Conservation (phyloP, 2,329 filamentous ascomycete species). For the Teratosphaeria gauchensis region DNA sequence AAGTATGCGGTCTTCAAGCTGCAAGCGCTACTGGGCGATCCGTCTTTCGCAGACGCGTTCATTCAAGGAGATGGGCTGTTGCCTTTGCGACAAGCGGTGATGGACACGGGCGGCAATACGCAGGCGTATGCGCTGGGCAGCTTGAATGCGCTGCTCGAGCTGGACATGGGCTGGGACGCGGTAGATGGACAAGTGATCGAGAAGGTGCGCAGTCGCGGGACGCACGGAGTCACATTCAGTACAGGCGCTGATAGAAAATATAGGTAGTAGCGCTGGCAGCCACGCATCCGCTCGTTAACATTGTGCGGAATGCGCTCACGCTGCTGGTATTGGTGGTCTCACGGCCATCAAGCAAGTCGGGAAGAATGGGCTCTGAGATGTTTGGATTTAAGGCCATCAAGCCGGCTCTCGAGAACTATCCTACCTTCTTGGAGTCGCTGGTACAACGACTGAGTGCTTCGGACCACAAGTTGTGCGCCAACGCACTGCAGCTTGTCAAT, state of each 20-base stretch:
- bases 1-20: conserved; percentile 99
- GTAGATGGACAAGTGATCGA: conserved; percentile 64
- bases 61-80: conserved; percentile 79
- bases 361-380: conserved; percentile 47
- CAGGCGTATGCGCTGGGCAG: conserved; percentile 90
- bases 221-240: background rate
- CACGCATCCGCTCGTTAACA: conserved; percentile 91
- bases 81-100: conserved; percentile 70
- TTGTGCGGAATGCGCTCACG: conserved; percentile 91
- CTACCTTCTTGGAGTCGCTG: conserved; percentile 88
- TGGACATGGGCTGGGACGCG: conserved; percentile 96
- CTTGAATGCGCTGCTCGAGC: conserved; percentile 75
- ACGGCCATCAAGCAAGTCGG: conserved; percentile 52
- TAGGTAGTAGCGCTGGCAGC: conserved; percentile 86
- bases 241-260: background rate
- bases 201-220: conserved; percentile 39
- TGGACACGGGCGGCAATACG: conserved; percentile 83
- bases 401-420: conserved; percentile 81
- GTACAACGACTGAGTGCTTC: conserved; percentile 86
- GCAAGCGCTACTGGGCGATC: conserved; percentile 89
- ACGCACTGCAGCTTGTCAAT: conserved; percentile 90
- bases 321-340: conserved; percentile 90
- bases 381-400: conserved; percentile 89
- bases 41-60: conserved; percentile 92
- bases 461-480: conserved; percentile 90